phyloP scores from a whole-genome alignment of 1,284 basidiomycete species.

The Somion occarium region DNA sequence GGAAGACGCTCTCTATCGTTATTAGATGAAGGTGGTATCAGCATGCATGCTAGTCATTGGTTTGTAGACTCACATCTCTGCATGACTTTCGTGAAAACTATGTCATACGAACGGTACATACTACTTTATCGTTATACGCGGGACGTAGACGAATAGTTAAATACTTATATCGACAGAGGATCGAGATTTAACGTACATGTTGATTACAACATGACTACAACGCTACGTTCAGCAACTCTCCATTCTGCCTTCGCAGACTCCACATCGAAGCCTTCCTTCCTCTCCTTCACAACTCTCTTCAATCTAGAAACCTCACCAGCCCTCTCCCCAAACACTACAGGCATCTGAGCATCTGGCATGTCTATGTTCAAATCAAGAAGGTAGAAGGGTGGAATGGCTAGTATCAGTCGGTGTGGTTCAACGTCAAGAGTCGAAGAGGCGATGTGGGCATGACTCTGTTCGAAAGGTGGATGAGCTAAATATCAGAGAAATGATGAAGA shows the following conservation, averaged over 20 bases:
- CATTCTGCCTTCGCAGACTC: slow-evolving; percentile 61
- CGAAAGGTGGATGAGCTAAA: slow-evolving; percentile 15
- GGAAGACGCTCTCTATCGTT: no score
- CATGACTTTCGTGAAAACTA: no score
- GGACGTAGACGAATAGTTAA: not conserved
- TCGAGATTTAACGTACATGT: not conserved
- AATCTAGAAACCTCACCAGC: not conserved
- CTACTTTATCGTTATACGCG: no score
- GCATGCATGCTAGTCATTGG: no score
- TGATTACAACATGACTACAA: not conserved
- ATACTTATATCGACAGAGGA: not conserved
- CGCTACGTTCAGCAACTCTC: slow-evolving; percentile 42
- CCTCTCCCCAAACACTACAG: slow-evolving; percentile 14
- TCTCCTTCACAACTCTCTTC: slow-evolving; percentile 5
- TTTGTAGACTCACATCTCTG: no score
- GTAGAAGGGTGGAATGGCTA: slow-evolving; percentile 43
- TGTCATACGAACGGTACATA: no score
- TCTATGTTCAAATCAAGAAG: slow-evolving; percentile 52
- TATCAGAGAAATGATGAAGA: slow-evolving; percentile 3
- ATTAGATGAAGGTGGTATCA: no score
- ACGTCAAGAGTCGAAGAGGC: slow-evolving; percentile 50
- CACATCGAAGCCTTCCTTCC: slow-evolving; percentile 44
- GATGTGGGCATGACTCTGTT: slow-evolving; percentile 32
- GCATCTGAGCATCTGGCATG: slow-evolving; percentile 46
- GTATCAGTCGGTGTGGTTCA: slow-evolving; percentile 49